Evolutionary conservation across 2,329 filamentous ascomycete genomes (phyloP), one percentile per base, ranked within the genome.

Genomic region (Pseudodiploospora longispora): DNA sequence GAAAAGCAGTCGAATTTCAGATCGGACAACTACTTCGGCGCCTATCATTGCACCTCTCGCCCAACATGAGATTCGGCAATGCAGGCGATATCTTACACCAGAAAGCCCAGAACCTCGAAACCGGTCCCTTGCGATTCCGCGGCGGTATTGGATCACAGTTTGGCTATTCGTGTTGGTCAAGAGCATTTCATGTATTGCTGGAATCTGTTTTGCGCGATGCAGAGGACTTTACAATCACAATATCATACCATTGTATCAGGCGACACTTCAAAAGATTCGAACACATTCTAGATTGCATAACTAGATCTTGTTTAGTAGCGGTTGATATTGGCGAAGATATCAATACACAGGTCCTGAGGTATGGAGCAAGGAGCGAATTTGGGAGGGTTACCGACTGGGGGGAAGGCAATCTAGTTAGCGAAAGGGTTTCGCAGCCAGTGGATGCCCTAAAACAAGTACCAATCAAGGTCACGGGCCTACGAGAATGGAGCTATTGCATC

Each of bases 171-270:
- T 70, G 67, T 2, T 83, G 80, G 80, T 68, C 68, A 1, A 63
- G 69, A 30, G 75, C 77, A 1, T 83, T 83, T 43, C 69, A 76
- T 34, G 63, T 67, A 3, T 59, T 83, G 43, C 56, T 82, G 6
- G 79, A 83, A 50, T 67, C 67, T 1, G 62, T 77, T 3, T 57
- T 83, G 12, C 65, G 76, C 7, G 80, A 83, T 49, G 76, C 71
- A 1, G 79, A 83, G 55, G 78, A 82, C 50, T 69, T 76, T 63
- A 68, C 70, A 1, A 67, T 83, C 4, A 69, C 72, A 27, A 62
- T 83, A n/a, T 71, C 71, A 4, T 83, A 83, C 51, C 65, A 70
- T 27, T 59, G 66, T 4, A 71, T 83, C 3, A 66, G 80, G 40
- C 59, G 60, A 9, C 72, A 78, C n/a, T 73, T 76, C 44, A 56